phyloP scores from a whole-genome alignment of 2,329 filamentous ascomycete genomes.

The Knoxdaviesia capensis region DNA sequence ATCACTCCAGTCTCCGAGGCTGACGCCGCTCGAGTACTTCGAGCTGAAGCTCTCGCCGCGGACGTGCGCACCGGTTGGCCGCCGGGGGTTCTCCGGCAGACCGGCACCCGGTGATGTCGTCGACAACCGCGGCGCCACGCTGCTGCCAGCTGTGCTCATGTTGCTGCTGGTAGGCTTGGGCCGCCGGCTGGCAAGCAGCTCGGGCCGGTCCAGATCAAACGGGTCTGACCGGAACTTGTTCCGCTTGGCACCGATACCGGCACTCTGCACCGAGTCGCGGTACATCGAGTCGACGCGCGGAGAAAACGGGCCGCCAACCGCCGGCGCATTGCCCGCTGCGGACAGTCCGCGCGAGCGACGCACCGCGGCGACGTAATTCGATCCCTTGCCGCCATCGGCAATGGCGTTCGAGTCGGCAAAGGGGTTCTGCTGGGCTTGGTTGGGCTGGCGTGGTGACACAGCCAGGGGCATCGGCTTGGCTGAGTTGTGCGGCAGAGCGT shows the following conservation, averaged over 20 bases:
- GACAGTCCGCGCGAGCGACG: slow-evolving; percentile 28
- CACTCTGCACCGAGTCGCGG: slow-evolving; percentile 18
- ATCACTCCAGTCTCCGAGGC: slow-evolving; percentile 24
- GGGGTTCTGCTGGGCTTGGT: slow-evolving; percentile 15
- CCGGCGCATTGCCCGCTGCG: slow-evolving; percentile 7
- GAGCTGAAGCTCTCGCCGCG: slow-evolving; percentile 16
- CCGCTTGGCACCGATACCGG: slow-evolving; percentile 21
- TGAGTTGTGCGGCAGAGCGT: slow-evolving; percentile 18
- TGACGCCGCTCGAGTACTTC: slow-evolving; percentile 28
- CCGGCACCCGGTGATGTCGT: too few relatives aligned
- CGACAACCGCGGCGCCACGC: slow-evolving; percentile 4
- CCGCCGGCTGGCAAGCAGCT: slow-evolving; percentile 17
- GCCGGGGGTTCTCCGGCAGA: slow-evolving; percentile 4
- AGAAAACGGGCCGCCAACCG: slow-evolving; percentile 8
- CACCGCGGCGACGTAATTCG: slow-evolving; percentile 25
- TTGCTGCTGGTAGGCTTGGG: slow-evolving; percentile 13
- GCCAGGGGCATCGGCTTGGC: slow-evolving; percentile 17
- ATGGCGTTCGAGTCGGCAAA: slow-evolving; percentile 30
- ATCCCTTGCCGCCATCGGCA: slow-evolving; percentile 7
- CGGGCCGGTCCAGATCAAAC: slow-evolving; percentile 38
- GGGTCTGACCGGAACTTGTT: slow-evolving; percentile 43
- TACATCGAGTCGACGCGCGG: slow-evolving; percentile 18
- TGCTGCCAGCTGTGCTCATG: slow-evolving; percentile 9
- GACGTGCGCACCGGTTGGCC: slow-evolving; percentile 13
- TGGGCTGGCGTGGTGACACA: slow-evolving; percentile 8